These are phyloP conservation scores for Aspergillus conjunctus DNA, from an alignment of 495 filamentous ascomycete species.

Conservation along the genomic window DNA sequence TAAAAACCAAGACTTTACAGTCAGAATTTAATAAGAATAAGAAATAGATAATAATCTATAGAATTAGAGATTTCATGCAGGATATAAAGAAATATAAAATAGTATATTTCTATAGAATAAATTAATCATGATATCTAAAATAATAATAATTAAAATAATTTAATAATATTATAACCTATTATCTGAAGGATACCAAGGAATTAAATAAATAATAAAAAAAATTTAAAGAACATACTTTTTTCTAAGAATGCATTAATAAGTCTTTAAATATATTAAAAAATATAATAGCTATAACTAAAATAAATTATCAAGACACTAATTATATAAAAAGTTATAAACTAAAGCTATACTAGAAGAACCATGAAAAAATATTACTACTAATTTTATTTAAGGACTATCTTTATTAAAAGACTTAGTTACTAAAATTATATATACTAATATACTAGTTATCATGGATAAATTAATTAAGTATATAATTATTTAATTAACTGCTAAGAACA, in stretches of 20 bases:
- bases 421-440: neutral
- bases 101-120: neutral
- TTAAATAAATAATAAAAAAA: constrained; percentile 1
- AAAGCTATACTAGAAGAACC: neutral
- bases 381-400: neutral
- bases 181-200: neutral
- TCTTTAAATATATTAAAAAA: neutral
- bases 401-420: neutral
- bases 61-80: neutral
- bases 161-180: constrained; percentile 1
- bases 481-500: neutral
- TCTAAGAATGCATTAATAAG: neutral
- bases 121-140: neutral
- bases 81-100: neutral
- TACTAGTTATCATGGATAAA: neutral
- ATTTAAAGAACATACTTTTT: neutral
- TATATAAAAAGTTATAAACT: neutral
- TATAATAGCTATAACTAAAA: too few relatives aligned
- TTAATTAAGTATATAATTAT: neutral
- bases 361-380: neutral
- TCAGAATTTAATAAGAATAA: neutral
- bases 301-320: too few relatives aligned
- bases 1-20: too few relatives aligned
- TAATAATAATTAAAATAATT: too few relatives aligned
- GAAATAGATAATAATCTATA: neutral